Percentiles rank a stretch among this genome's conserved stretches.
These are phyloP conservation scores for Truncatella angustata DNA, from an alignment of 2,329 filamentous ascomycete genomes.

Conservation along the genomic window DNA sequence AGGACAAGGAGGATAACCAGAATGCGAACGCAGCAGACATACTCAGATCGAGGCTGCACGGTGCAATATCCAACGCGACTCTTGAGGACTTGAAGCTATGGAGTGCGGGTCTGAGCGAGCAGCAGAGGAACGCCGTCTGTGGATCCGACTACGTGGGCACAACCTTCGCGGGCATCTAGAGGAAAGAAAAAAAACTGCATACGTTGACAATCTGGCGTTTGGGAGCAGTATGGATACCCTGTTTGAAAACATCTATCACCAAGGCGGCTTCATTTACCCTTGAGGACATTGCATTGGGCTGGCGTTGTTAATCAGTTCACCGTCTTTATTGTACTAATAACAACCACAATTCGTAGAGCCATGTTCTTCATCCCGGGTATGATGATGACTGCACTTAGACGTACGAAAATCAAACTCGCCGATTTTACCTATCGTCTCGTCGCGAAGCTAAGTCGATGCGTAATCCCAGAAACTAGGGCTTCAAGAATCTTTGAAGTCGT, in stretches of 20 bases:
- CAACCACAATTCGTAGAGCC: neutral
- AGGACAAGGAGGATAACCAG: slow-evolving; percentile 23
- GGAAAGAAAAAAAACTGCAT: too few relatives aligned
- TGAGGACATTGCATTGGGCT: neutral
- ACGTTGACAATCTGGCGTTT: neutral
- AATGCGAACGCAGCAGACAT: slow-evolving; percentile 3
- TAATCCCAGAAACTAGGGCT: too few relatives aligned
- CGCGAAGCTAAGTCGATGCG: too few relatives aligned
- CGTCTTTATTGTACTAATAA: neutral
- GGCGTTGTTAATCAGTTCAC: neutral
- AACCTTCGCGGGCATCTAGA: slow-evolving; percentile 26
- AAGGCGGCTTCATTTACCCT: neutral
- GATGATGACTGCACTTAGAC: too few relatives aligned
- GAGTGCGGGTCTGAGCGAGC: slow-evolving; percentile 25
- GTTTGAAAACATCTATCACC: neutral
- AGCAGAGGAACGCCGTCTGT: slow-evolving; percentile 27
- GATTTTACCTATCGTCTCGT: too few relatives aligned
- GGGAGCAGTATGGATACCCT: neutral
- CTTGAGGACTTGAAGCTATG: slow-evolving; percentile 27
- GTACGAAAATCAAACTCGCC: too few relatives aligned
- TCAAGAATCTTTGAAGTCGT: too few relatives aligned
- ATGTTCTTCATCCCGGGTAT: too few relatives aligned
- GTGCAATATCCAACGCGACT: slow-evolving; percentile 24
- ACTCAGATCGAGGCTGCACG: slow-evolving; percentile 19
- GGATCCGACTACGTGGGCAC: slow-evolving; percentile 24